A percentile compares a stretch with the other conserved stretches of the same genome.
phyloP scores from a whole-genome alignment of 306 rosid species.

The Sophora flavescens region DNA sequence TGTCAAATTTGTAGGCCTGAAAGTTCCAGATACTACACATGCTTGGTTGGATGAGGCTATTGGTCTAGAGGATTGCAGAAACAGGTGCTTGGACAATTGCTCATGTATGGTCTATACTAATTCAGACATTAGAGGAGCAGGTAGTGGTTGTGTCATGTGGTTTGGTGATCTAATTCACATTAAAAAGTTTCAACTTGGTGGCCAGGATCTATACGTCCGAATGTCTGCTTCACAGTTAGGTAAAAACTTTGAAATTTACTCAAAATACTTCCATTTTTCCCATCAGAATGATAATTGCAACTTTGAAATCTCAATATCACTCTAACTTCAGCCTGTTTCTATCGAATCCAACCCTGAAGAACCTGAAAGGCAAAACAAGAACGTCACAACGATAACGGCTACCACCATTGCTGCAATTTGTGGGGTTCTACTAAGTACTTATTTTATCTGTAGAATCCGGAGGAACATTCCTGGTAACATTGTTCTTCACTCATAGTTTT shows the following conservation, averaged over 20 bases:
- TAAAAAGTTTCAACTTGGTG: background rate
- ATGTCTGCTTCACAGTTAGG: constrained; percentile 44
- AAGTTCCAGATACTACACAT: constrained; percentile 39
- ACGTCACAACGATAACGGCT: background rate
- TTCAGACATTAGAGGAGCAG: constrained; percentile 29
- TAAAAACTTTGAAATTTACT: background rate
- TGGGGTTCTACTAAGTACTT: background rate
- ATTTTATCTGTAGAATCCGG: background rate
- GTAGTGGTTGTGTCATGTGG: constrained; percentile 53
- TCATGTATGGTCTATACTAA: constrained; percentile 53
- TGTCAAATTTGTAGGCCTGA: background rate
- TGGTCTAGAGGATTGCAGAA: constrained; percentile 29
- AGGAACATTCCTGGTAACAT: constrained; percentile 18
- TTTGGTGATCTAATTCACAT: constrained; percentile 49
- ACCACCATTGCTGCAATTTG: background rate
- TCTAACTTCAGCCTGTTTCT: too few relatives aligned
- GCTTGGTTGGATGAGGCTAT: constrained; percentile 20
- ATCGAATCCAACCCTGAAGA: background rate
- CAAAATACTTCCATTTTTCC: background rate
- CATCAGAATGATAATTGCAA: background rate
- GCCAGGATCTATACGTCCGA: constrained; percentile 46
- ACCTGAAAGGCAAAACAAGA: background rate
- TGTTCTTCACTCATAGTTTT: background rate
- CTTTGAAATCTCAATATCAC: background rate
- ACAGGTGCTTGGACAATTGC: constrained; percentile 46